Evolutionary conservation across 2,329 filamentous ascomycete species (phyloP), one percentile per base, ranked within the genome.

Genomic region (Camptophora hylomeconis): DNA sequence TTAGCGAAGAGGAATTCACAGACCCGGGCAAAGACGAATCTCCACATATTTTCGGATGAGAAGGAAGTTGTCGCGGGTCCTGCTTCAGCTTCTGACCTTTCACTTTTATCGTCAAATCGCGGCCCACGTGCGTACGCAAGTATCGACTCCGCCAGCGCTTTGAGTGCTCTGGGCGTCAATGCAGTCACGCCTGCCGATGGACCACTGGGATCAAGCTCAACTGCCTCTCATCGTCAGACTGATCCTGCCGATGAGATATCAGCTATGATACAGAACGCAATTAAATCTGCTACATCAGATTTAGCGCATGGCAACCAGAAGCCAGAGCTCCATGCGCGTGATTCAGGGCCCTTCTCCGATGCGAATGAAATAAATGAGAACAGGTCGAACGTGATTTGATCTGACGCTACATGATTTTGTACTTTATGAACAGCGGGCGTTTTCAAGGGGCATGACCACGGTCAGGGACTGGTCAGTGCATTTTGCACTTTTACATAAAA

Each of bases 331-430:
- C 21, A 22, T 35, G 20, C 25, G 47, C 23, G 47, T 49, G 35
- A 60, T 27, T 39, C 40, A n/a, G 36, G 57, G 35, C 57, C 57
- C 4, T 61, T 61, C 38, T 58, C 55, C 10, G 57, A 61, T 35
- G 48, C 47, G 11, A 56, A 60, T 38, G 57, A 60, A 42, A 47
- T 60, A 23, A 50, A 51, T 18, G 36, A 22, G 20, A 37, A 27
- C n/a, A n/a, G n/a, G n/a, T n/a, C n/a, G n/a, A n/a, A n/a, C n/a
- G n/a, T n/a, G n/a, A n/a, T n/a, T n/a, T n/a, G n/a, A n/a, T n/a
- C n/a, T n/a, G n/a, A n/a, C n/a, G n/a, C n/a, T n/a, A n/a, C n/a
- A n/a, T n/a, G n/a, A n/a, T n/a, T n/a, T n/a, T n/a, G n/a, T n/a
- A n/a, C n/a, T n/a, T n/a, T n/a, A n/a, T n/a, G n/a, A n/a, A n/a